phyloP scores from a whole-genome alignment of 257 asterid species.

The Hygrophila difformis region DNA sequence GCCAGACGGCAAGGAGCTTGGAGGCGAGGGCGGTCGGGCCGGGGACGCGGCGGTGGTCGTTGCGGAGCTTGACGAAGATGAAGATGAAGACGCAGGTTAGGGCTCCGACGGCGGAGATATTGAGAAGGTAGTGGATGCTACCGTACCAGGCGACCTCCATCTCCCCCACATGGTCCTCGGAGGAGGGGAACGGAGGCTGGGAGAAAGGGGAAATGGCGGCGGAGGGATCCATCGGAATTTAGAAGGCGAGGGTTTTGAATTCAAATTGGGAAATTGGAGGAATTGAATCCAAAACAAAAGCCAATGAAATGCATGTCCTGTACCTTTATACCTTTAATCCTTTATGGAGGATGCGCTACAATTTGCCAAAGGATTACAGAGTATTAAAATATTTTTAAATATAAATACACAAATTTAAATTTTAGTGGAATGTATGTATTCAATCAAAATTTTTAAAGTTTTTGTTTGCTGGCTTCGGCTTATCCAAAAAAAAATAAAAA shows the following conservation, averaged over 20 bases:
- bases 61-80: constrained; percentile 84
- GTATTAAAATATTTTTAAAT: no score
- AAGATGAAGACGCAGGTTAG: constrained; percentile 76
- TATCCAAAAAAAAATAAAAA: no score
- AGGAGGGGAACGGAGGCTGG: constrained; percentile 47
- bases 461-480: no score
- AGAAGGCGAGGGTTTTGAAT: no score
- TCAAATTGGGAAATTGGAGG: not conserved
- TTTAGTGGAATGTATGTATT: no score
- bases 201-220: constrained; percentile 21
- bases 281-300: not conserved
- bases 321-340: no score
- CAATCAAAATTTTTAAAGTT: no score
- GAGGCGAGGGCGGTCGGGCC: constrained; percentile 74
- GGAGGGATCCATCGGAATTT: constrained; percentile 25
- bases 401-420: no score
- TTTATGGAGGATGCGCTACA: no score
- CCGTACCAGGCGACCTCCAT: constrained; percentile 82
- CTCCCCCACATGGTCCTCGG: constrained; percentile 37
- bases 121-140: constrained; percentile 77
- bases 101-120: constrained; percentile 92
- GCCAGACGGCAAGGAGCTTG: constrained; percentile 96
- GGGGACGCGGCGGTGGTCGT: constrained; percentile 95
- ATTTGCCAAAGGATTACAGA: no score
- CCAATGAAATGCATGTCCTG: no score